Evolutionary conservation across 257 asterid species (phyloP).

Genomic region (Dorcoceras hygrometricum): DNA sequence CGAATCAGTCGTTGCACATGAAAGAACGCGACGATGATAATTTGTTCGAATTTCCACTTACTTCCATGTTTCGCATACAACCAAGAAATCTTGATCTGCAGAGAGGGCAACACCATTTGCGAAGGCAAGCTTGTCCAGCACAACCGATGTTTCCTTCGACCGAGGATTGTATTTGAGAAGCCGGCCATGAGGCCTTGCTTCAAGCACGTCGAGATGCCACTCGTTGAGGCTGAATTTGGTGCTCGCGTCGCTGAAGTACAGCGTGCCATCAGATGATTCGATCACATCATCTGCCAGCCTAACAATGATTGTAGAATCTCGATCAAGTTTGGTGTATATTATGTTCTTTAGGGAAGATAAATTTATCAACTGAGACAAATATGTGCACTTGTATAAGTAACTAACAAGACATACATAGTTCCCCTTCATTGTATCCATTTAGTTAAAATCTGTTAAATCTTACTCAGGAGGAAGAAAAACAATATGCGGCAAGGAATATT

Average conservation of each 20-base stretch:
- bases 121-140: conserved; percentile 48
- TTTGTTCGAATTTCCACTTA: conserved; percentile 20
- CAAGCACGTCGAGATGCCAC: conserved; percentile 58
- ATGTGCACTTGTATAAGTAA: too few species aligned
- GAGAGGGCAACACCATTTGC: conserved; percentile 73
- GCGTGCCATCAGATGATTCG: conserved; percentile 56
- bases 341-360: too few species aligned
- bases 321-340: not conserved
- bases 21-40: too few species aligned
- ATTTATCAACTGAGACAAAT: too few species aligned
- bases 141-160: conserved; percentile 32
- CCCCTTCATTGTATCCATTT: too few species aligned
- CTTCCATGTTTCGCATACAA: conserved; percentile 74
- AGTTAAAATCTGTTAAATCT: too few species aligned
- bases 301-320: not conserved
- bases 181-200: conserved; percentile 55
- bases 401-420: too few species aligned
- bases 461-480: too few species aligned
- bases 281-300: conserved; percentile 72
- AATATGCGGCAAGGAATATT: too few species aligned
- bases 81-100: conserved; percentile 44
- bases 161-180: conserved; percentile 52
- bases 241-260: conserved; percentile 62
- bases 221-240: conserved; percentile 38
- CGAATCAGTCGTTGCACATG: not conserved